Base-by-base conservation (phyloP, 805 yeast genomes). In the Blastobotrys chiropterorum region DNA sequence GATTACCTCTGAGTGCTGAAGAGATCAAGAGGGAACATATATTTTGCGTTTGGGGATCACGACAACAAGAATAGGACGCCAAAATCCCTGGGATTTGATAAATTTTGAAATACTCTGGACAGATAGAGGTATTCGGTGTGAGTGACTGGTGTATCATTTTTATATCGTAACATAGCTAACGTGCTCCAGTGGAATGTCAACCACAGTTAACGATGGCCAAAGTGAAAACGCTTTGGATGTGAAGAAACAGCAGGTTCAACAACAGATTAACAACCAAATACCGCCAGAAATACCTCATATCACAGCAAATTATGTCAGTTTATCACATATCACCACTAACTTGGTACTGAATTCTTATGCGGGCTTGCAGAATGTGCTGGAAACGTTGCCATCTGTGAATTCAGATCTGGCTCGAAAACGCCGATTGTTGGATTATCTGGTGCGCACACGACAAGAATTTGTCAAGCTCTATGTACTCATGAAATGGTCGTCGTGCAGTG, bases 401-500 rank as follows among this genome's bases (percentile, higher is more conserved):
- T 69, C 77, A 13, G 90, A 87, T 56, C 72, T 76, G 17, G 69
- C 72, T 3, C 81, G 86, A 56, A 92, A 92, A 70, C 78, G 80
- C 55, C 75, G 76, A 48, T 78, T 94, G 50, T 69, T 94, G 40
- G 80, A 83, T 34, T 68, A 85, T 52, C 73, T 94, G 19, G 85
- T 92, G 1, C 72, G 75, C 38, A 69, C 90, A 30, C 77, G 98
- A 52, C 90, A 88, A 62, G 94, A 90, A 61, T 89, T 85, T 63
- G 79, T 90, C 54, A 82, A 92, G 65, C 66, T 90, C 2, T 90
- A 88, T 59, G 96, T 95, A 2, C 69, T 94, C 40, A 79, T 85
- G 49, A 90, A 92, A 68, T 94, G 99, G 99, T 80, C 90, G 2
- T 77, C 80, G 11, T 83, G 81, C 34, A 76, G 90, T 3, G 75